These are phyloP conservation scores for Paraphaeosphaeria sporulosa DNA, from an alignment of 2,329 filamentous ascomycete genomes.

Conservation along the genomic window DNA sequence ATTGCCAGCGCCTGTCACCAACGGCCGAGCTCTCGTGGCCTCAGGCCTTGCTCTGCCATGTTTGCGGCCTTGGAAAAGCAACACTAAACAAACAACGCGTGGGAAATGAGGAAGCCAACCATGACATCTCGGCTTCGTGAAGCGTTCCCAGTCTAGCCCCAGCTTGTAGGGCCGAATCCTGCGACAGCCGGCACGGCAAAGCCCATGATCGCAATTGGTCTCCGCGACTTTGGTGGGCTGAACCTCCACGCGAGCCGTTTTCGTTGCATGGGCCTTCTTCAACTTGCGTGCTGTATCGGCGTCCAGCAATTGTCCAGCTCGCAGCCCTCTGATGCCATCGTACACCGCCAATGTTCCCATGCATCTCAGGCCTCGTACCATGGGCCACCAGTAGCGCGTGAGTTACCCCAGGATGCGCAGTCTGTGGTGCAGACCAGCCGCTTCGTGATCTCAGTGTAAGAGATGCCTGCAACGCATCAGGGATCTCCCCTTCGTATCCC, in stretches of 20 bases:
- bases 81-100: constrained; percentile 50
- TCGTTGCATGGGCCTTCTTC: constrained; percentile 16
- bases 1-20: constrained; percentile 14
- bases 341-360: constrained; percentile 37
- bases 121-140: constrained; percentile 32
- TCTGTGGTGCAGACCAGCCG: constrained; percentile 35
- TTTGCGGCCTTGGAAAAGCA: constrained; percentile 29
- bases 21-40: constrained; percentile 13
- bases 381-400: constrained; percentile 26
- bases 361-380: constrained; percentile 20
- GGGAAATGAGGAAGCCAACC: constrained; percentile 41
- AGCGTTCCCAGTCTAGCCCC: constrained; percentile 37
- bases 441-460: constrained; percentile 32
- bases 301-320: constrained; percentile 10
- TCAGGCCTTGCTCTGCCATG: constrained; percentile 18
- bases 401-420: constrained; percentile 26
- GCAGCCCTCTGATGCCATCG: constrained; percentile 31
- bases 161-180: constrained; percentile 18
- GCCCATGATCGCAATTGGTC: constrained; percentile 1
- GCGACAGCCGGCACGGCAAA: constrained; percentile 11
- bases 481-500: constrained; percentile 32
- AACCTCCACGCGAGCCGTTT: constrained; percentile 23
- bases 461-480: constrained; percentile 42
- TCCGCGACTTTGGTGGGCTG: constrained; percentile 16
- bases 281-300: constrained; percentile 2